Evolutionary conservation across 768 basidiomycete genomes (phyloP).

Genomic region (Xanthoconium stramineum): DNA sequence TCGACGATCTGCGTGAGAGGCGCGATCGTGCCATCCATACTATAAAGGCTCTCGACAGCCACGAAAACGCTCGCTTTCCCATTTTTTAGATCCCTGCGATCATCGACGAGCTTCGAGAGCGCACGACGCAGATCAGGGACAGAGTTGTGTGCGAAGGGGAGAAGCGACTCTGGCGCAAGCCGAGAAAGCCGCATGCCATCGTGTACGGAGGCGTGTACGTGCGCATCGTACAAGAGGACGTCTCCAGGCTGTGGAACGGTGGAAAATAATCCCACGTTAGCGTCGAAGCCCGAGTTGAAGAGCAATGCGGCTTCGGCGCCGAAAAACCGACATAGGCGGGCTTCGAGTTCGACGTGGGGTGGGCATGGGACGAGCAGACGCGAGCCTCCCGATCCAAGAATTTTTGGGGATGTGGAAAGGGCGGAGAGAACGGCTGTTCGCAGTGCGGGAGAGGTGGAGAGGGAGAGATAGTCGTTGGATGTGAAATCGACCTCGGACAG

Average conservation of each 20-base stretch:
- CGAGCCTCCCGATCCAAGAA: slow-evolving; percentile 87
- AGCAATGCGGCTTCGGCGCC: slow-evolving; percentile 62
- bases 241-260: slow-evolving; percentile 77
- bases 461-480: slow-evolving; percentile 92
- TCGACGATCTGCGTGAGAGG: slow-evolving; percentile 68
- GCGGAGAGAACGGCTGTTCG: slow-evolving; percentile 56
- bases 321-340: slow-evolving; percentile 64
- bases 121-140: slow-evolving; percentile 45
- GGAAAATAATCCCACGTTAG: slow-evolving; percentile 85
- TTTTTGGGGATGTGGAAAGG: slow-evolving; percentile 45
- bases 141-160: slow-evolving; percentile 73
- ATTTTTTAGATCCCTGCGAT: slow-evolving; percentile 33
- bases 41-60: slow-evolving; percentile 86
- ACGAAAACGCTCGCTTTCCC: slow-evolving; percentile 63
- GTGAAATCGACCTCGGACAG: slow-evolving; percentile 56
- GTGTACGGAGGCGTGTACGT: slow-evolving; percentile 88
- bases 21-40: slow-evolving; percentile 93
- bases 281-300: slow-evolving; percentile 93
- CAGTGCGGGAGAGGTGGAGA: slow-evolving; percentile 57
- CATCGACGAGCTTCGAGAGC: slow-evolving; percentile 40
- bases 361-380: slow-evolving; percentile 67
- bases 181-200: slow-evolving; percentile 80
- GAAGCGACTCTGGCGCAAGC: slow-evolving; percentile 33
- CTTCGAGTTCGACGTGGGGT: slow-evolving; percentile 66
- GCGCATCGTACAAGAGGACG: slow-evolving; percentile 76